These are phyloP conservation scores for Hypholoma fasciculare DNA, from an alignment of 768 basidiomycete genomes.

Conservation along the genomic window DNA sequence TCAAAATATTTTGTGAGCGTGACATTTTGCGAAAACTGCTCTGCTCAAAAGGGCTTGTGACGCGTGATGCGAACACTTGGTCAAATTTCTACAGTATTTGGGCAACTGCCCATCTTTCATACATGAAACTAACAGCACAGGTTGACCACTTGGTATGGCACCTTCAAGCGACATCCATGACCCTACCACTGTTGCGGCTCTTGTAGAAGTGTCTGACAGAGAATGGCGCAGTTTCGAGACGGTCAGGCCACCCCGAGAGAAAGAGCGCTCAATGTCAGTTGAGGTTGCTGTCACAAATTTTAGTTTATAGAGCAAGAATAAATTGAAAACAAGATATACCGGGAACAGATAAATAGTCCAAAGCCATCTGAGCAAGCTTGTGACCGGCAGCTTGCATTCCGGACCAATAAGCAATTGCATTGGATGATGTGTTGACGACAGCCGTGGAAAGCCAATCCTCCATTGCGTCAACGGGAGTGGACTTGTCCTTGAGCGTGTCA, in stretches of 20 bases:
- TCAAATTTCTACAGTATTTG: too few relatives aligned
- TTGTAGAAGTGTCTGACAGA: too few relatives aligned
- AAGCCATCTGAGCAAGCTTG: slow-evolving; percentile 14
- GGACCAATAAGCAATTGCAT: slow-evolving; percentile 17
- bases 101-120: too few relatives aligned
- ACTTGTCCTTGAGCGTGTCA: neutral
- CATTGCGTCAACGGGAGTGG: slow-evolving; percentile 1
- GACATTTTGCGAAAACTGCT: too few relatives aligned
- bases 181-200: too few relatives aligned
- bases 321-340: slow-evolving; percentile 9
- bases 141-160: too few relatives aligned
- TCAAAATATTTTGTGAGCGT: too few relatives aligned
- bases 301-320: neutral
- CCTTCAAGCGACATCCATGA: too few relatives aligned
- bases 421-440: neutral
- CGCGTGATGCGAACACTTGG: too few relatives aligned
- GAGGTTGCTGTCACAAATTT: slow-evolving; percentile 25
- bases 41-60: too few relatives aligned
- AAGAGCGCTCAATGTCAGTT: slow-evolving; percentile 27
- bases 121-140: too few relatives aligned
- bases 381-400: slow-evolving; percentile 3
- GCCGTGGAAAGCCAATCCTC: slow-evolving; percentile 14
- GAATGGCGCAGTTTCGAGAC: slow-evolving; percentile 26
- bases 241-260: slow-evolving; percentile 26
- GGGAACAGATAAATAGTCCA: slow-evolving; percentile 13